Evolutionary conservation across 2,329 filamentous ascomycete genomes (phyloP).

Genomic region (Metarhizium sp.): DNA sequence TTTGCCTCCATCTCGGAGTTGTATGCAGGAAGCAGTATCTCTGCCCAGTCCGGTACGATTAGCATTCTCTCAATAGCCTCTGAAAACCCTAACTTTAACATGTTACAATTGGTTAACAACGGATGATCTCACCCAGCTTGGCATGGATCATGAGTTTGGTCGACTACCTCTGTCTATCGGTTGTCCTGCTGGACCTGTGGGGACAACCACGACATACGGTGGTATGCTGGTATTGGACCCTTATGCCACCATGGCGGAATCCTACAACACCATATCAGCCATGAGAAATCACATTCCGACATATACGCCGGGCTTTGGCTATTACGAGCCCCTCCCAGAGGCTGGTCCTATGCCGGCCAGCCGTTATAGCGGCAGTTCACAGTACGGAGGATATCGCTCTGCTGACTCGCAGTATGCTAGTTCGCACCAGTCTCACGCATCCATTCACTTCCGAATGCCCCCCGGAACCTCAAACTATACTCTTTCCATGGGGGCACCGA

Average conservation of each 20-base stretch:
- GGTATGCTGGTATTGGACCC: not conserved
- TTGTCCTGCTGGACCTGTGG: not conserved
- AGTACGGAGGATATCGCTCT: not conserved
- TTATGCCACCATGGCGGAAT: constrained; percentile 1
- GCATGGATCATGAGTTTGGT: not conserved
- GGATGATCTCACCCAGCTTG: not conserved
- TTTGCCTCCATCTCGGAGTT: not conserved
- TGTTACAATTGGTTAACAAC: not conserved
- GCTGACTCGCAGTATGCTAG: not conserved
- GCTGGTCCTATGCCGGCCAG: not conserved
- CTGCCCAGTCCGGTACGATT: constrained; percentile 3
- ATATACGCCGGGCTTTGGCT: constrained; percentile 1
- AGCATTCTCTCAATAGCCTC: not conserved
- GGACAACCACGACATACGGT: not conserved
- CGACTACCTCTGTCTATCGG: not conserved
- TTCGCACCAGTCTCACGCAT: not conserved
- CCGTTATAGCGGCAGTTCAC: not conserved
- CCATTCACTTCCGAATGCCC: not conserved
- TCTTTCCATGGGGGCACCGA: not conserved
- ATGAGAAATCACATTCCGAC: not conserved
- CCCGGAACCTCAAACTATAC: not conserved
- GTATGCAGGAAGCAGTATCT: not conserved
- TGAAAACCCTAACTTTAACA: not conserved
- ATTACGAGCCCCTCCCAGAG: not conserved
- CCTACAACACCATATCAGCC: constrained; percentile 1